Evolutionary conservation across 768 basidiomycete species (phyloP).

Genomic region (Xerocomellus amylosporus): DNA sequence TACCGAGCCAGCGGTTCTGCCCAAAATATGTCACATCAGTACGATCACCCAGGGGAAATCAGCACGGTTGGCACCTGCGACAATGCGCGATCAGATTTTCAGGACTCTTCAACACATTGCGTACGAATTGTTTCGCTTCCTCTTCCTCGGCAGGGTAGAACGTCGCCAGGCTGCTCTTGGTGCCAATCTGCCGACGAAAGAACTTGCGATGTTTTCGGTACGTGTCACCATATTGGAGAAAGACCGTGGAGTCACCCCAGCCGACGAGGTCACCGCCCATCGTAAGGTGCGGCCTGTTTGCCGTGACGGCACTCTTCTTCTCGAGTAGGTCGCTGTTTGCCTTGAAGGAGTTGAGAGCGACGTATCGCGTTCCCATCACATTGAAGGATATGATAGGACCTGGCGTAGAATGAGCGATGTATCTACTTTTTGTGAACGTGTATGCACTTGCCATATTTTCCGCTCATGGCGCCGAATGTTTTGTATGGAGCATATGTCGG

Average conservation of each 20-base stretch:
- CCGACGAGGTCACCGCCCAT: conserved; percentile 25
- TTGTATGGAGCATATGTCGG: conserved; percentile 49
- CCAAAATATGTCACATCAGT: neutral
- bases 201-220: conserved; percentile 8
- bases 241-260: neutral
- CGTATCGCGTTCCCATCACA: conserved; percentile 42
- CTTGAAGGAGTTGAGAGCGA: conserved; percentile 48
- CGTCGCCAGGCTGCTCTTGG: neutral
- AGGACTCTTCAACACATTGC: conserved; percentile 1
- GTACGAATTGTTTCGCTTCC: conserved; percentile 2
- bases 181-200: conserved; percentile 7
- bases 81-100: conserved; percentile 3
- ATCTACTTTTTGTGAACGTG: neutral
- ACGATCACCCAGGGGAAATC: neutral
- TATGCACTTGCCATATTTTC: conserved; percentile 44
- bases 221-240: conserved; percentile 10
- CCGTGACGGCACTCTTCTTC: conserved; percentile 4
- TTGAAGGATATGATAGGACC: conserved; percentile 6
- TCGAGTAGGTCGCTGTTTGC: conserved; percentile 19
- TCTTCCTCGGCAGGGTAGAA: conserved; percentile 6
- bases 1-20: conserved; percentile 34
- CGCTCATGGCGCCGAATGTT: conserved; percentile 39
- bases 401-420: conserved; percentile 12
- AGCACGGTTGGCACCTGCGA: neutral
- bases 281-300: conserved; percentile 7